Conservation (phyloP, 306 rosid species). For the Gastrolobium villosum region DNA sequence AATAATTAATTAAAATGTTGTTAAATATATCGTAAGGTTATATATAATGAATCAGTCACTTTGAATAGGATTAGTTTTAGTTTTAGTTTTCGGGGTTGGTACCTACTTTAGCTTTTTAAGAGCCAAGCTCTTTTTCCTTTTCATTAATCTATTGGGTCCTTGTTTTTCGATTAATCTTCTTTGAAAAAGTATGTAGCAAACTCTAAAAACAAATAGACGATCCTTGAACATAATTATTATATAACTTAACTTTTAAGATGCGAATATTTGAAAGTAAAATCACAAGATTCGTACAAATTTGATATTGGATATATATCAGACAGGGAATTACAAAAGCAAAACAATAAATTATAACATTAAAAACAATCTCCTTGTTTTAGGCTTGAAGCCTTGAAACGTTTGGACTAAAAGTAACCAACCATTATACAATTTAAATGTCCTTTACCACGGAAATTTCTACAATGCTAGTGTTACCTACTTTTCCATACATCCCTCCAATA, state of each 20-base stretch:
- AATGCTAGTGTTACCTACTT: too few species aligned
- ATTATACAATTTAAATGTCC: neutral
- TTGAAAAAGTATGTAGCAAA: slow-evolving; percentile 20
- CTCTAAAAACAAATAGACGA: slow-evolving; percentile 22
- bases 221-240: slow-evolving; percentile 38
- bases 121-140: slow-evolving; percentile 38
- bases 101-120: slow-evolving; percentile 10
- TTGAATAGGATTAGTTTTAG: too few species aligned
- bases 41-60: too few species aligned
- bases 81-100: slow-evolving; percentile 9
- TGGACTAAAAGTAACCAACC: neutral
- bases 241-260: neutral
- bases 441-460: too few species aligned
- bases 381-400: slow-evolving; percentile 12
- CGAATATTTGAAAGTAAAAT: slow-evolving; percentile 31
- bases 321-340: slow-evolving; percentile 18
- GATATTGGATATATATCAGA: slow-evolving; percentile 27
- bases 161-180: slow-evolving; percentile 6
- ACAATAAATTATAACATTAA: slow-evolving; percentile 26
- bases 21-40: too few species aligned
- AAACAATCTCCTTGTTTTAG: slow-evolving; percentile 27
- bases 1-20: too few species aligned
- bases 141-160: neutral
- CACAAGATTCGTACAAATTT: slow-evolving; percentile 25
- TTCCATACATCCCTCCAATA: too few species aligned